Conservation (phyloP, 2,329 filamentous ascomycete genomes). For the Immersiporthe knoxdaviesiana region DNA sequence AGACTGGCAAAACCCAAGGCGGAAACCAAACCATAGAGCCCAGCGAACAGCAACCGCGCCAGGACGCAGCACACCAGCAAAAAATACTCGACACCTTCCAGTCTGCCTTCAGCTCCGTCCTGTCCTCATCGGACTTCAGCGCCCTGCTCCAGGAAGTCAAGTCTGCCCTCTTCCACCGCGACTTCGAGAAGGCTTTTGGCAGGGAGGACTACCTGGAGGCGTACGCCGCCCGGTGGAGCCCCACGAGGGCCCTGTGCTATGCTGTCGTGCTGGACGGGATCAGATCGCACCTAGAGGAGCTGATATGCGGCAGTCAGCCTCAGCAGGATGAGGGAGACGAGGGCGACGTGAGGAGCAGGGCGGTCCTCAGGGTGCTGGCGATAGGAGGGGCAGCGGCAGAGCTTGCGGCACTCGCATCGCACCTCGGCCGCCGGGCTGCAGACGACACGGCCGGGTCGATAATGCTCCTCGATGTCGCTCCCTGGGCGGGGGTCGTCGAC, state of each 20-base stretch:
- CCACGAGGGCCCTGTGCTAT: conserved; percentile 83
- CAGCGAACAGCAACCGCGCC: neutral
- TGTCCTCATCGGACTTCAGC: conserved; percentile 52
- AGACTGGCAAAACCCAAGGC: neutral
- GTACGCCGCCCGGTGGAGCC: conserved; percentile 91
- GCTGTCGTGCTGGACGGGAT: conserved; percentile 54
- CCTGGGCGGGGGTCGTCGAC: conserved; percentile 69
- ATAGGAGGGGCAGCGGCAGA: conserved; percentile 65
- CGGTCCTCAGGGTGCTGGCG: conserved; percentile 46
- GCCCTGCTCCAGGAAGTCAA: conserved; percentile 79
- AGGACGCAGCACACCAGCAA: conserved; percentile 17
- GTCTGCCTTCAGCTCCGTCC: conserved; percentile 59
- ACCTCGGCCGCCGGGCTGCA: conserved; percentile 39
- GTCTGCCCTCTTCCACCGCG: conserved; percentile 79
- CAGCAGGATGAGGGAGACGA: neutral
- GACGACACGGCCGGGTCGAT: conserved; percentile 44
- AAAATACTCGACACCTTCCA: conserved; percentile 72
- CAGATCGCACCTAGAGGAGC: conserved; percentile 37
- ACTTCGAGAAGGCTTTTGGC: conserved; percentile 82
- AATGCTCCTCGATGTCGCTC: conserved; percentile 77
- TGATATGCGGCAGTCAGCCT: neutral
- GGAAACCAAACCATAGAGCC: neutral
- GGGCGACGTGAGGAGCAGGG: neutral
- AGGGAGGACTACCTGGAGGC: conserved; percentile 71
- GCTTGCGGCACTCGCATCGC: conserved; percentile 58